These are phyloP conservation scores for Xeromyces bisporus DNA, from an alignment of 495 filamentous ascomycete genomes.

Conservation along the genomic window DNA sequence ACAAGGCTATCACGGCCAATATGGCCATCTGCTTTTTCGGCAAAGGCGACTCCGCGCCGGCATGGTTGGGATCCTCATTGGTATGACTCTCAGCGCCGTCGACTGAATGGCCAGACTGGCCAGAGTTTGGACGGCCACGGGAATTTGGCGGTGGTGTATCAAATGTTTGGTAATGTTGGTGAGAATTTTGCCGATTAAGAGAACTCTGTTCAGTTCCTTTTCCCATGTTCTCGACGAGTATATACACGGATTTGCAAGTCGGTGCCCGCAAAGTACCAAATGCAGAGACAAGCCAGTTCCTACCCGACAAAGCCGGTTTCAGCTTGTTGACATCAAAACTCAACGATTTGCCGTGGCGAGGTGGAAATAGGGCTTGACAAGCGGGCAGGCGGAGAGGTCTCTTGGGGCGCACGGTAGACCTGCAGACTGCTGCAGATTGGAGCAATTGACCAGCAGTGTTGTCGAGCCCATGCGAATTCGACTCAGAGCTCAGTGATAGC, in stretches of 20 bases:
- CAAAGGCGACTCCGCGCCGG: constrained; percentile 41
- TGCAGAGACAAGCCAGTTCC: no score
- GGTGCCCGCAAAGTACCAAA: no score
- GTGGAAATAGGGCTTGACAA: no score
- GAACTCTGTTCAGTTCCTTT: constrained; percentile 15
- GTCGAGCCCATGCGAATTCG: neutral
- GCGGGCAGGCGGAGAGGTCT: no score
- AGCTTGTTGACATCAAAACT: no score
- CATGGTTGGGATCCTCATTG: constrained; percentile 10
- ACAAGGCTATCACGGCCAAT: constrained; percentile 72
- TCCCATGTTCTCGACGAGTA: constrained; percentile 7
- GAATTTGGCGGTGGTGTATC: constrained; percentile 74
- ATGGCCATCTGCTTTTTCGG: constrained; percentile 70
- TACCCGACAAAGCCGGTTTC: no score
- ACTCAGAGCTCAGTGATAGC: neutral
- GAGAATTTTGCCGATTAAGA: constrained; percentile 47
- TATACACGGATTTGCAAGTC: no score
- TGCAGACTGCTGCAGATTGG: constrained; percentile 1
- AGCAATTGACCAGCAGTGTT: neutral
- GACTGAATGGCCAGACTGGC: constrained; percentile 27
- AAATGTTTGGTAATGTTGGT: constrained; percentile 85
- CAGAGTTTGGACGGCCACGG: constrained; percentile 42
- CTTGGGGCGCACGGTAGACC: no score
- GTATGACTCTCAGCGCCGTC: constrained; percentile 14
- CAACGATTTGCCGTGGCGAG: no score